Evolutionary conservation across 805 yeast genomes (phyloP).

Genomic region (Isabelozyma gotoi): DNA sequence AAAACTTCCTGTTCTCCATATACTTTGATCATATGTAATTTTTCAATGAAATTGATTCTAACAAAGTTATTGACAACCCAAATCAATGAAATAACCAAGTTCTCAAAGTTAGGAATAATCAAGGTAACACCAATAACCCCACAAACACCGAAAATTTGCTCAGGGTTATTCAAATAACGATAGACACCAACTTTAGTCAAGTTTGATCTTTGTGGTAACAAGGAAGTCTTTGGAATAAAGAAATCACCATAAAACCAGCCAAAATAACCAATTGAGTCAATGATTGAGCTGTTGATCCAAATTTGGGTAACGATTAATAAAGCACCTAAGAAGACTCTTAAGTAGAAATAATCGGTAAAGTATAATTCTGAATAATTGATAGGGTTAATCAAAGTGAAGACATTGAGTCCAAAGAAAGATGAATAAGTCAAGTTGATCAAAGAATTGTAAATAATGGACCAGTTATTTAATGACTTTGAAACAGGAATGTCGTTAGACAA

Average conservation of each 20-base stretch:
- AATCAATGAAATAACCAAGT: slow-evolving; percentile 48
- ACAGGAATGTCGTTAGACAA: slow-evolving; percentile 64
- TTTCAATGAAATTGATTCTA: slow-evolving; percentile 72
- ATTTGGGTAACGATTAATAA: slow-evolving; percentile 57
- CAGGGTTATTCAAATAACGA: slow-evolving; percentile 80
- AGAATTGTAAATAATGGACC: slow-evolving; percentile 65
- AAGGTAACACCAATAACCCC: slow-evolving; percentile 78
- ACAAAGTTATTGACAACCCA: slow-evolving; percentile 69
- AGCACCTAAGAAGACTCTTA: slow-evolving; percentile 59
- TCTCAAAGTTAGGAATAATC: slow-evolving; percentile 51
- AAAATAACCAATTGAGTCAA: slow-evolving; percentile 71
- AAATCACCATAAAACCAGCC: slow-evolving; percentile 94
- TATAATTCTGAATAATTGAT: slow-evolving; percentile 14
- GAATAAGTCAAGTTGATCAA: slow-evolving; percentile 54
- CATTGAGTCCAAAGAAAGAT: slow-evolving; percentile 45
- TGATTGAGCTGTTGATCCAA: slow-evolving; percentile 69
- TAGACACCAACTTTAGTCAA: slow-evolving; percentile 79
- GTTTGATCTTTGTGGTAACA: slow-evolving; percentile 37
- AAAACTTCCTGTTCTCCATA: slow-evolving; percentile 66
- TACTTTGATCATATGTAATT: slow-evolving; percentile 71
- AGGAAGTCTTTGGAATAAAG: slow-evolving; percentile 54
- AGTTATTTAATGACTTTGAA: slow-evolving; percentile 65
- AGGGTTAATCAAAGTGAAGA: slow-evolving; percentile 21
- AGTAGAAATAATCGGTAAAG: slow-evolving; percentile 40
- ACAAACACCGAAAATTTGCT: slow-evolving; percentile 72